These are phyloP conservation scores for Marasmius tenuissimus DNA, from an alignment of 1,284 basidiomycete genomes.

Conservation along the genomic window DNA sequence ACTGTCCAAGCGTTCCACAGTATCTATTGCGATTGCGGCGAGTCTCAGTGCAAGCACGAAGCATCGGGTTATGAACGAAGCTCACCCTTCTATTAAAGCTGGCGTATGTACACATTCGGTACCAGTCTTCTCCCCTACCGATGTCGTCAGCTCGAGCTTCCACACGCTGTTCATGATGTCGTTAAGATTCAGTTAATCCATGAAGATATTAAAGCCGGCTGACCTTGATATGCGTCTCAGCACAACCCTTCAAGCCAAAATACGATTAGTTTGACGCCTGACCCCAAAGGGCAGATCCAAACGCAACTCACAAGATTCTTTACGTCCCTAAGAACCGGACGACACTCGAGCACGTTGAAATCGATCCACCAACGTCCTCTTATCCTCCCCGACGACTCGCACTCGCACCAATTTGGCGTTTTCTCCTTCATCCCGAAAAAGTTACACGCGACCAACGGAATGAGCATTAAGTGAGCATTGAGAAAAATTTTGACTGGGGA, in stretches of 20 bases:
- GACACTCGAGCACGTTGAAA: not conserved
- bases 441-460: too few species aligned
- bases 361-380: not conserved
- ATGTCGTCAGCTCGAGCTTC: not conserved
- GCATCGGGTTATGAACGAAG: not conserved
- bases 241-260: not conserved
- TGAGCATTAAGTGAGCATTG: too few species aligned
- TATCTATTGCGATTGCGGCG: too few species aligned
- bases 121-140: not conserved
- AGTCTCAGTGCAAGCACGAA: too few species aligned
- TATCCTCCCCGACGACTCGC: not conserved
- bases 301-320: not conserved
- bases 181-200: not conserved
- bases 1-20: too few species aligned
- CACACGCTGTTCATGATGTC: not conserved
- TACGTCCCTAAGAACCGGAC: not conserved
- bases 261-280: not conserved
- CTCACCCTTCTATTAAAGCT: not conserved
- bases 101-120: not conserved
- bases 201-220: not conserved
- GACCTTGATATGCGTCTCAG: not conserved
- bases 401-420: not conserved
- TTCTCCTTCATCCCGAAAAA: not conserved
- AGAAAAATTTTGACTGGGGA: too few species aligned
- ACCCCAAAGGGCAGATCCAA: too few species aligned